phyloP scores from a whole-genome alignment of 2,329 filamentous ascomycete species.

The Emmonsiellopsis sp. region DNA sequence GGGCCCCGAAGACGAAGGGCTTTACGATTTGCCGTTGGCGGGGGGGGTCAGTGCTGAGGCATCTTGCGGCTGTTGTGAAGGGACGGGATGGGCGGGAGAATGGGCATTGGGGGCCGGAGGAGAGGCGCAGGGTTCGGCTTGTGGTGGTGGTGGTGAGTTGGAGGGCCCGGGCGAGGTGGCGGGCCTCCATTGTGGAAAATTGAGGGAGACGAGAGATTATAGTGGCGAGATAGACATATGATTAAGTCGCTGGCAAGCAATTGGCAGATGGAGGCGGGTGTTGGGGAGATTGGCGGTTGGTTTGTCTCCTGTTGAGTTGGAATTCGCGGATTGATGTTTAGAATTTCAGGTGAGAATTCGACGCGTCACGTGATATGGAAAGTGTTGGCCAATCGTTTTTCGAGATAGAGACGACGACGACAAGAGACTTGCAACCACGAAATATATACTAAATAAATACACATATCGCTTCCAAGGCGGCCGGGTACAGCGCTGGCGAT shows the following conservation, averaged over 20 bases:
- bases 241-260: neutral
- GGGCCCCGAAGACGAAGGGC: neutral
- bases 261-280: neutral
- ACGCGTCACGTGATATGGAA: too few species aligned
- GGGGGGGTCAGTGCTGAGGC: neutral
- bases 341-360: too few species aligned
- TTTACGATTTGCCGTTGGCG: neutral
- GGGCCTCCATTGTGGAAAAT: conserved; percentile 7
- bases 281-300: too few species aligned
- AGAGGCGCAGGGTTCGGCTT: neutral
- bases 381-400: too few species aligned
- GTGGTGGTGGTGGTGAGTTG: neutral
- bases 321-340: too few species aligned
- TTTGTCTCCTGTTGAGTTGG: too few species aligned
- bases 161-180: conserved; percentile 5
- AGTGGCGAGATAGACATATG: neutral
- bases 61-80: neutral
- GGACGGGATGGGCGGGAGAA: conserved; percentile 1
- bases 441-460: neutral
- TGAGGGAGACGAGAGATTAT: neutral
- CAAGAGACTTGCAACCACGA: neutral
- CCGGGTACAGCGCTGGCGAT: too few species aligned
- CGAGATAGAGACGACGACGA: too few species aligned
- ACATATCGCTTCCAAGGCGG: neutral
- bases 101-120: neutral